Evolutionary conservation across 495 filamentous ascomycete genomes (phyloP).

Genomic region (Penicillium steckii): DNA sequence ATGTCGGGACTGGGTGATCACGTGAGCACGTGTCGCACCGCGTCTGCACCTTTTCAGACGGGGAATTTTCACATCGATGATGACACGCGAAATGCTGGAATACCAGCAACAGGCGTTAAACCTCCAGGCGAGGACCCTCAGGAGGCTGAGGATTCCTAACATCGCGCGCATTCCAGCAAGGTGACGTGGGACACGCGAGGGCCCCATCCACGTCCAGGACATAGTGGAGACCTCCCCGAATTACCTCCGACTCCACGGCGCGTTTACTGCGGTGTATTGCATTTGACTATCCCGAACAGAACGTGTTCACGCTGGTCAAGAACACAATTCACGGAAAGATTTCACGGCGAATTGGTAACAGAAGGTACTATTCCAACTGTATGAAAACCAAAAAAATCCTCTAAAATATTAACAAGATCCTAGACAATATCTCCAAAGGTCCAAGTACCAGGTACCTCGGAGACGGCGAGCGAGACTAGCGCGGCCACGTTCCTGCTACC

Average conservation of each 20-base stretch:
- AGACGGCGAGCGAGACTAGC: constrained; percentile 23
- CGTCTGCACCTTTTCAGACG: constrained; percentile 7
- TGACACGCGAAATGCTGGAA: constrained; percentile 13
- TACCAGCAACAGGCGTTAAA: constrained; percentile 2
- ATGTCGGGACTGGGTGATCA: constrained; percentile 1
- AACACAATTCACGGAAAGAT: not conserved
- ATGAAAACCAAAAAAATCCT: not conserved
- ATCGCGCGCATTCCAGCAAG: constrained; percentile 19
- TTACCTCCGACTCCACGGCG: constrained; percentile 16
- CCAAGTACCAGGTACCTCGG: constrained; percentile 19
- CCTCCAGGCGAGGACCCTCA: not conserved
- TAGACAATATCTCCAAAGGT: not conserved
- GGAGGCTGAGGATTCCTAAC: constrained; percentile 2
- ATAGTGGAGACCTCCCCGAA: constrained; percentile 15
- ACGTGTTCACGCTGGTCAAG: not conserved
- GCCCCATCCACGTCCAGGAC: constrained; percentile 17
- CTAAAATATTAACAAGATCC: not conserved
- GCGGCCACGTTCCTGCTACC: constrained; percentile 31
- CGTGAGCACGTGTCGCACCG: constrained; percentile 19
- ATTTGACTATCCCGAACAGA: too few species aligned
- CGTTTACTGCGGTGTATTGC: constrained; percentile 9
- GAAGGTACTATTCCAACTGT: not conserved
- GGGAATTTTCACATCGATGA: not conserved
- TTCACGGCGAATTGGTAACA: not conserved
- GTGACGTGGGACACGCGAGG: constrained; percentile 24